Percentiles rank a stretch among this genome's conserved stretches.
Evolutionary conservation across 352 stramenopile species (phyloP).

Genomic region (Phytophthora ohioensis): DNA sequence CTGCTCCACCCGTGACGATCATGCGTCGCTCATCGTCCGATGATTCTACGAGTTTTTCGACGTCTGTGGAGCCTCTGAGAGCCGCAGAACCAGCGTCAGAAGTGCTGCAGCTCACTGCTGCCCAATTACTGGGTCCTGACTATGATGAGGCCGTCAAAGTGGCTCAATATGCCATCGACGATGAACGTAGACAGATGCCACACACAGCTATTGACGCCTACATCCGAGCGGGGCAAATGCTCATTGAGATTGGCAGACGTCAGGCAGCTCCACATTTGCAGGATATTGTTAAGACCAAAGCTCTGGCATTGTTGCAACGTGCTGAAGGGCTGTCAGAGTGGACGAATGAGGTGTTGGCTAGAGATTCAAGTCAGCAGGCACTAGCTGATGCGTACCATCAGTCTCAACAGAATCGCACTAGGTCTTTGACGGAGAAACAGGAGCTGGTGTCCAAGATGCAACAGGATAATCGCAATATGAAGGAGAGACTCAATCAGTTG

Average conservation of each 20-base stretch:
- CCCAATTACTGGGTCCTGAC: constrained; percentile 57
- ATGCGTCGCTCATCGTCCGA: constrained; percentile 22
- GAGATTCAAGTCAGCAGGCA: constrained; percentile 45
- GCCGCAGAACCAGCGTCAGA: constrained; percentile 15
- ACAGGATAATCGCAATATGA: constrained; percentile 68
- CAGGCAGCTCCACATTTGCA: constrained; percentile 72
- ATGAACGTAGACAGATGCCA: constrained; percentile 65
- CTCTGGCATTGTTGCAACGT: constrained; percentile 76
- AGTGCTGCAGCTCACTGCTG: constrained; percentile 38
- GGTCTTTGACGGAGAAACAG: constrained; percentile 62
- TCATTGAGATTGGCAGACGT: constrained; percentile 71
- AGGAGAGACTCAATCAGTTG: constrained; percentile 70
- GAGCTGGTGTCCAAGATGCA: constrained; percentile 70
- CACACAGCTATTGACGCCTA: constrained; percentile 81
- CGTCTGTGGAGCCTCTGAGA: constrained; percentile 4
- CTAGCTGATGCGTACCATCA: constrained; percentile 57
- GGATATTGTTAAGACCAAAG: constrained; percentile 84
- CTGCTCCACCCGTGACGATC: constrained; percentile 20
- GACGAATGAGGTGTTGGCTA: constrained; percentile 52
- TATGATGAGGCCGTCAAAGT: constrained; percentile 71
- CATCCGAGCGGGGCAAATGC: constrained; percentile 68
- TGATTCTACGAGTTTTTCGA: constrained; percentile 5
- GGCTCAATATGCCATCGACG: constrained; percentile 77
- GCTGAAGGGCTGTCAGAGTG: constrained; percentile 78
- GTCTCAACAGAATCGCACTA: constrained; percentile 53